These are phyloP conservation scores for Chytriomyces sp. DNA, from an alignment of 192 early-diverging fungal genomes.

Conservation along the genomic window DNA sequence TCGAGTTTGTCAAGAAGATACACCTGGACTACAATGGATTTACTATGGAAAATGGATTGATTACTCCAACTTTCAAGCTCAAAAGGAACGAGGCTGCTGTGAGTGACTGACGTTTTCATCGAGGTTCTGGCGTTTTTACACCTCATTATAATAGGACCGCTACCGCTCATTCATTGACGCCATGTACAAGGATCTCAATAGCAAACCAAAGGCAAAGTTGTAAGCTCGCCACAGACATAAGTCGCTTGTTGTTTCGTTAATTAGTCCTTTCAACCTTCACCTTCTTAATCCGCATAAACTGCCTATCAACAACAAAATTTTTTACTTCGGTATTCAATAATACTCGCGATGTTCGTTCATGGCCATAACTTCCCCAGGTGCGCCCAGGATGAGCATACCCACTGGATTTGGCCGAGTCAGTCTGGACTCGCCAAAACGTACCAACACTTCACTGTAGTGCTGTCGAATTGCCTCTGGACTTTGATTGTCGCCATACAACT, in stretches of 20 bases:
- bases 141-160: slow-evolving; percentile 6
- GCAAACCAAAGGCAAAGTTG: not conserved
- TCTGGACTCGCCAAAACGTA: slow-evolving; percentile 19
- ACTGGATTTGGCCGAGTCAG: slow-evolving; percentile 23
- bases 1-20: slow-evolving; percentile 79
- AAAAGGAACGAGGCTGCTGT: slow-evolving; percentile 44
- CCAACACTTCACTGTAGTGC: not conserved
- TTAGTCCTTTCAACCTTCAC: too few species aligned
- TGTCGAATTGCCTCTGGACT: not conserved
- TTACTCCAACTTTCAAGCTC: slow-evolving; percentile 78
- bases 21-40: slow-evolving; percentile 66
- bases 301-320: too few species aligned
- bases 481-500: not conserved
- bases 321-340: slow-evolving; percentile 5
- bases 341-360: slow-evolving; percentile 28
- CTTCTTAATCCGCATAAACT: too few species aligned
- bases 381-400: slow-evolving; percentile 20
- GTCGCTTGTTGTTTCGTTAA: too few species aligned
- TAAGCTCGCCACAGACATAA: too few species aligned
- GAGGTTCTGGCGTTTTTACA: not conserved
- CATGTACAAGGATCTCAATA: slow-evolving; percentile 48
- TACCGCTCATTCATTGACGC: slow-evolving; percentile 45
- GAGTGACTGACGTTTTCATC: slow-evolving; percentile 8
- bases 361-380: slow-evolving; percentile 24
- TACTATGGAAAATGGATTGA: slow-evolving; percentile 65